Percentiles rank a stretch among this genome's conserved stretches.
These are phyloP conservation scores for Colletotrichum karsti DNA, from an alignment of 2,329 filamentous ascomycete species.

Conservation along the genomic window DNA sequence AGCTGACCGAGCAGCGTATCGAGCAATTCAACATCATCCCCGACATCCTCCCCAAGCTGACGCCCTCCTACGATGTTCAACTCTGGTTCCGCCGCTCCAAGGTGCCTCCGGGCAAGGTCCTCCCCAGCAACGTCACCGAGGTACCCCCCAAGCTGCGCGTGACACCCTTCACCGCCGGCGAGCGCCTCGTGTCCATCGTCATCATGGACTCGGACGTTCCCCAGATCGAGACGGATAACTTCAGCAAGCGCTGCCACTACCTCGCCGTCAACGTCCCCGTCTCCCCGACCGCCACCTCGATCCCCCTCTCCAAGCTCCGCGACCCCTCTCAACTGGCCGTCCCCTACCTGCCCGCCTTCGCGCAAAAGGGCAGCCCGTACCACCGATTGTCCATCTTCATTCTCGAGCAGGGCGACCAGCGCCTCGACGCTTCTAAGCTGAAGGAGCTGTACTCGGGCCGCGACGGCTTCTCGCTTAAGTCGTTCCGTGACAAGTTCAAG, in stretches of 20 bases:
- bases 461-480: slow-evolving; percentile 74
- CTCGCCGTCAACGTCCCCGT: slow-evolving; percentile 74
- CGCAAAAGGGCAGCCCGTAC: slow-evolving; percentile 90
- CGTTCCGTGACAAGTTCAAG: slow-evolving; percentile 74
- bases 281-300: slow-evolving; percentile 60
- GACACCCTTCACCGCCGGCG: slow-evolving; percentile 84
- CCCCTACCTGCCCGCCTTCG: slow-evolving; percentile 86
- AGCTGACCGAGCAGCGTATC: slow-evolving; percentile 85
- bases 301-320: slow-evolving; percentile 72
- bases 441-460: slow-evolving; percentile 54
- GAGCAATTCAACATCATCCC: slow-evolving; percentile 87
- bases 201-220: slow-evolving; percentile 94
- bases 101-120: slow-evolving; percentile 79
- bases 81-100: slow-evolving; percentile 79
- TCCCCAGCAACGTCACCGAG: slow-evolving; percentile 80
- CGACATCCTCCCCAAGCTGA: slow-evolving; percentile 83
- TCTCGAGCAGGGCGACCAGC: slow-evolving; percentile 76
- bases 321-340: slow-evolving; percentile 72
- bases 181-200: slow-evolving; percentile 83
- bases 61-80: slow-evolving; percentile 81
- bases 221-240: slow-evolving; percentile 76
- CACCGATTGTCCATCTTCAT: slow-evolving; percentile 88
- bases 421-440: slow-evolving; percentile 66
- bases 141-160: slow-evolving; percentile 78
- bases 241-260: slow-evolving; percentile 86